Evolutionary conservation across 306 rosid genomes (phyloP).

Genomic region (Corylus heterophylla): DNA sequence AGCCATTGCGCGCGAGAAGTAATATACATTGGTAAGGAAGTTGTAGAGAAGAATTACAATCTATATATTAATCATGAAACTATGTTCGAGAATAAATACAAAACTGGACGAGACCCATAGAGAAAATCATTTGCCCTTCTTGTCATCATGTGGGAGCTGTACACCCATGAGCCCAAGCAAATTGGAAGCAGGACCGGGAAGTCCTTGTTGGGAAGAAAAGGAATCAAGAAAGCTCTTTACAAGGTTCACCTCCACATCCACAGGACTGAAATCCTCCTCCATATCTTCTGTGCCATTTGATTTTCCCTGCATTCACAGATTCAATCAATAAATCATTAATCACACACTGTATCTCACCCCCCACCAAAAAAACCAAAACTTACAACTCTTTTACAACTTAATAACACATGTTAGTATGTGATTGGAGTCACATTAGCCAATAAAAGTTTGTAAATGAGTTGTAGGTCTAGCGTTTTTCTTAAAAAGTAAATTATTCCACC

Average conservation of each 20-base stretch:
- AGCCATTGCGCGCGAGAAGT: neutral
- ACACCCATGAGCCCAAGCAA: slow-evolving; percentile 93
- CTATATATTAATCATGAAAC: neutral
- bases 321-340: neutral
- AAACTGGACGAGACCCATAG: neutral
- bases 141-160: slow-evolving; percentile 67
- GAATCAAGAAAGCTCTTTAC: slow-evolving; percentile 92
- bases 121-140: slow-evolving; percentile 54
- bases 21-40: no score
- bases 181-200: slow-evolving; percentile 99
- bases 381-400: no score
- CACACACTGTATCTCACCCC: no score
- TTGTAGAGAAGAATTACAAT: no score
- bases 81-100: neutral
- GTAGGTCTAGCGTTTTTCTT: no score
- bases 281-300: slow-evolving; percentile 52
- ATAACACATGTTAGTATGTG: no score
- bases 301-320: slow-evolving; percentile 57
- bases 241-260: slow-evolving; percentile 91
- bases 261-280: slow-evolving; percentile 84
- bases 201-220: slow-evolving; percentile 93
- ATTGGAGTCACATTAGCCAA: no score
- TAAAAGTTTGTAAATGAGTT: no score
- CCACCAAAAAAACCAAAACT: no score
- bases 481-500: no score